Conservation (phyloP, 164 flowering plant species). For the Vitis cinerea region DNA sequence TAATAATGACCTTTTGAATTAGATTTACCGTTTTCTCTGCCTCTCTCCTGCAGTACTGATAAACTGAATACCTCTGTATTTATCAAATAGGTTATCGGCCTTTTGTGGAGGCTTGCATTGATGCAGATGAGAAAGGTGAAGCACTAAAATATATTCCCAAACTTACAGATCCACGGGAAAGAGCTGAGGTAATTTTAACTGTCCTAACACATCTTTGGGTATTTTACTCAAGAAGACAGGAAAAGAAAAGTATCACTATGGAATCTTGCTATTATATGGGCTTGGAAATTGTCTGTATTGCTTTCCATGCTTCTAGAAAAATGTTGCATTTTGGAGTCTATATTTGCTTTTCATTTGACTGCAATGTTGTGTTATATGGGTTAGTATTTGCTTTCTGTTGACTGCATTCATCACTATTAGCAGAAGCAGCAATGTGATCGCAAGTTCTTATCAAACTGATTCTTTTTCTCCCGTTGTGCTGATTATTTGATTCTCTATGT, state of each 20-base stretch:
- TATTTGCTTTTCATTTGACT: too few species aligned
- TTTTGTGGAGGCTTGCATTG: conserved; percentile 96
- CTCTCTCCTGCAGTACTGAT: background rate
- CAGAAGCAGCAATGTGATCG: too few species aligned
- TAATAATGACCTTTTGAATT: too few species aligned
- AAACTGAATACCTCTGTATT: background rate
- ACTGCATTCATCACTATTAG: too few species aligned
- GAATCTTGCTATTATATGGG: conserved; percentile 1
- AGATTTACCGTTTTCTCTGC: background rate
- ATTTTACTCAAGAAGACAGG: background rate
- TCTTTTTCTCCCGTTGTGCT: background rate
- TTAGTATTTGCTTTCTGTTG: too few species aligned
- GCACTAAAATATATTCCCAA: conserved; percentile 95
- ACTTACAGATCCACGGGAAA: conserved; percentile 80
- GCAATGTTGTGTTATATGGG: too few species aligned
- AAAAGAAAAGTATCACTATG: background rate
- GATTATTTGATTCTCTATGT: background rate
- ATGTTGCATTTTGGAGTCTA: background rate
- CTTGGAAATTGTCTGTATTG: background rate
- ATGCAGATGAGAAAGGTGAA: conserved; percentile 84
- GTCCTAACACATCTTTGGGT: background rate
- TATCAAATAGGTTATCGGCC: conserved; percentile 71
- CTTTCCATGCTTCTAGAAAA: background rate
- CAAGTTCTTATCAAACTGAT: background rate
- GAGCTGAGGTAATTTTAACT: conserved; percentile 71